Evolutionary conservation across 148 eudicot genomes (phyloP).

Genomic region (Rheum nobile): DNA sequence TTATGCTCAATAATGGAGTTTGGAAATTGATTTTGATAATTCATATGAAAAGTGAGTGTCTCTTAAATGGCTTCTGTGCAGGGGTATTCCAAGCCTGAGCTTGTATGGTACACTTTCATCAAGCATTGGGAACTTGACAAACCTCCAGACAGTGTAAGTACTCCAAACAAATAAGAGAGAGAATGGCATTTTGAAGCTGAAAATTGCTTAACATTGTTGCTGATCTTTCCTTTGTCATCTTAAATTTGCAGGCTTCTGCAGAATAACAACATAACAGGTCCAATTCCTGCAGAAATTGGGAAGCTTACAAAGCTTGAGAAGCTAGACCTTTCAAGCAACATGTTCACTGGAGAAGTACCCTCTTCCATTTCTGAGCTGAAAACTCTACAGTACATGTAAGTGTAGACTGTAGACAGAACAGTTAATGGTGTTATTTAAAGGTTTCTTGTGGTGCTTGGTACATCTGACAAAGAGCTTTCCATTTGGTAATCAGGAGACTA

Average conservation of each 20-base stretch:
- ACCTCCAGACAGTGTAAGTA: slow-evolving; percentile 60
- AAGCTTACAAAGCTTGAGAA: slow-evolving; percentile 55
- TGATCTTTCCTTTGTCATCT: neutral
- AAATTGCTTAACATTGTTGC: slow-evolving; percentile 4
- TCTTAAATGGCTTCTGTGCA: slow-evolving; percentile 14
- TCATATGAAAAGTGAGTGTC: neutral
- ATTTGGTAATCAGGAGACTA: slow-evolving; percentile 35
- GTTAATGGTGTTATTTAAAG: neutral
- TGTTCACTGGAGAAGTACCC: slow-evolving; percentile 45
- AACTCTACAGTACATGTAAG: slow-evolving; percentile 52
- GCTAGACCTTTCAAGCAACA: slow-evolving; percentile 62
- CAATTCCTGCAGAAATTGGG: slow-evolving; percentile 44
- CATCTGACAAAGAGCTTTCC: neutral
- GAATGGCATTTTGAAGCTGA: neutral
- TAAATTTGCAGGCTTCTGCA: slow-evolving; percentile 40
- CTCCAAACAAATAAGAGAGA: neutral
- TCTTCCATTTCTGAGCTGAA: slow-evolving; percentile 38
- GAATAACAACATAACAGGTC: slow-evolving; percentile 54
- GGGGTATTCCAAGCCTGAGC: slow-evolving; percentile 63
- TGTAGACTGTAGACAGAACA: neutral
- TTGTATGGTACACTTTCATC: slow-evolving; percentile 60
- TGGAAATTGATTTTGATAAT: neutral
- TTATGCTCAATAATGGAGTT: neutral
- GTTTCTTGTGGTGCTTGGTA: neutral
- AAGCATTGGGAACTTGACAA: slow-evolving; percentile 64